A percentile compares a stretch with the other conserved stretches of the same genome.
These are phyloP conservation scores for Lojkania enalia DNA, from an alignment of 2,329 filamentous ascomycete species.

Conservation along the genomic window DNA sequence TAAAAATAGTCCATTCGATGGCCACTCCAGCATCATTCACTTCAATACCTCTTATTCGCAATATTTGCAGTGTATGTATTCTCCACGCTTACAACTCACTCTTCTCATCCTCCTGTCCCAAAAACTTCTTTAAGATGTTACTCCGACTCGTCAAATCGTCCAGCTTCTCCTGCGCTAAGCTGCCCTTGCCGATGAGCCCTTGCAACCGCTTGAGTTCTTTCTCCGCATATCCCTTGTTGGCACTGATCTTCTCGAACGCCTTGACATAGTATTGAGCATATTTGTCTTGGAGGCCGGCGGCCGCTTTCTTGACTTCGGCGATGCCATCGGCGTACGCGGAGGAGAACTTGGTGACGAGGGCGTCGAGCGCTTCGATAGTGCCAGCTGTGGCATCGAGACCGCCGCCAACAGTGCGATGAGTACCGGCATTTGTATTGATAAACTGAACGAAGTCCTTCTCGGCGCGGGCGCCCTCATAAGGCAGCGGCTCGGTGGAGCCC, in stretches of 20 bases:
- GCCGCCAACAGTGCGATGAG: conserved; percentile 80
- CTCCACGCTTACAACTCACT: conserved; percentile 68
- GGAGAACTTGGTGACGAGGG: conserved; percentile 71
- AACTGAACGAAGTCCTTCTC: conserved; percentile 78
- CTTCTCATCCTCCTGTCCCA: conserved; percentile 61
- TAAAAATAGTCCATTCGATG: neutral
- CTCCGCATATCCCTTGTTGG: conserved; percentile 75
- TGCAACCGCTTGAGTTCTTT: conserved; percentile 86
- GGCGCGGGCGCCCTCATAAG: conserved; percentile 74
- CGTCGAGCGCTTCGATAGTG: conserved; percentile 77
- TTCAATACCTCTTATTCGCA: neutral
- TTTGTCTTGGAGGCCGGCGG: conserved; percentile 70
- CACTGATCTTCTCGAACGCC: conserved; percentile 80
- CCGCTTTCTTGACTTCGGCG: conserved; percentile 72
- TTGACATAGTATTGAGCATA: conserved; percentile 94
- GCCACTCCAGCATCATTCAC: neutral
- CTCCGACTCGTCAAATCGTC: conserved; percentile 85
- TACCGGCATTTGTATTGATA: conserved; percentile 87
- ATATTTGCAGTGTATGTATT: neutral
- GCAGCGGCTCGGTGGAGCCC: conserved; percentile 71
- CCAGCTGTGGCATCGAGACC: conserved; percentile 78
- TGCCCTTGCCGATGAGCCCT: conserved; percentile 82
- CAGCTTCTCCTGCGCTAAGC: conserved; percentile 79
- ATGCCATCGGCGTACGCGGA: conserved; percentile 65
- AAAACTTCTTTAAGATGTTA: conserved; percentile 84